Conservation (phyloP, 352 stramenopile species). For the Phytophthora crassamura region DNA sequence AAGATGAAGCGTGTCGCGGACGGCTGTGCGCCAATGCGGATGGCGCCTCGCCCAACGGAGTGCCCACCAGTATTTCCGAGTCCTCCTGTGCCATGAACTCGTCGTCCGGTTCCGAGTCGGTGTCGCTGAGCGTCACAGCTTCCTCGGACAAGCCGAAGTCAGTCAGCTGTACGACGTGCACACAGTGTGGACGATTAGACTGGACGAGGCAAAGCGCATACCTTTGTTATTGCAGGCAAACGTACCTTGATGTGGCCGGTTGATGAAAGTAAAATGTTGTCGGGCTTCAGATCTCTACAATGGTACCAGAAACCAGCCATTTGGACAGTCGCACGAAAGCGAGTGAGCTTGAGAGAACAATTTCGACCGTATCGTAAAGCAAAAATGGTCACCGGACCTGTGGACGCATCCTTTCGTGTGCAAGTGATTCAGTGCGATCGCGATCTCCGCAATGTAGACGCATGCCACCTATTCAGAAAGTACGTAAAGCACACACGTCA, state of each 20-base stretch:
- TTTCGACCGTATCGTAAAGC: conserved; percentile 1
- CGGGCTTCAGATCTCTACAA: conserved; percentile 87
- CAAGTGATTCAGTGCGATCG: conserved; percentile 86
- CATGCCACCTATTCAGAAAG: conserved; percentile 64
- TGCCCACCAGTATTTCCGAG: conserved; percentile 6
- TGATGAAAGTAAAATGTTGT: conserved; percentile 91
- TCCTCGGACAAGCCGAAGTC: conserved; percentile 90
- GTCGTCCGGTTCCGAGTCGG: conserved; percentile 41
- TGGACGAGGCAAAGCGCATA: neutral
- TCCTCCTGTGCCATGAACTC: conserved; percentile 30
- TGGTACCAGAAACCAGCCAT: conserved; percentile 19
- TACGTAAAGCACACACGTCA: neutral
- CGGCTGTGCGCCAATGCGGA: conserved; percentile 1
- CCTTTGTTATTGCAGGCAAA: neutral
- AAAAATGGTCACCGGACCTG: conserved; percentile 41
- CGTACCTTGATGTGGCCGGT: conserved; percentile 88
- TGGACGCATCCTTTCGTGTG: conserved; percentile 88
- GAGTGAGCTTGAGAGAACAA: neutral
- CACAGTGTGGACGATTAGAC: conserved; percentile 3
- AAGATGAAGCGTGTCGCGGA: conserved; percentile 20
- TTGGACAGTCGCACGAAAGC: conserved; percentile 10
- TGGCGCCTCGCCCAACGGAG: conserved; percentile 1
- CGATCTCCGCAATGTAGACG: conserved; percentile 90
- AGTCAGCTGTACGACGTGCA: conserved; percentile 58
- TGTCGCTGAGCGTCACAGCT: conserved; percentile 53